Evolutionary conservation across 805 yeast genomes (phyloP), one percentile per base, ranked within the genome.

Genomic region (Isabelozyma heimii): DNA sequence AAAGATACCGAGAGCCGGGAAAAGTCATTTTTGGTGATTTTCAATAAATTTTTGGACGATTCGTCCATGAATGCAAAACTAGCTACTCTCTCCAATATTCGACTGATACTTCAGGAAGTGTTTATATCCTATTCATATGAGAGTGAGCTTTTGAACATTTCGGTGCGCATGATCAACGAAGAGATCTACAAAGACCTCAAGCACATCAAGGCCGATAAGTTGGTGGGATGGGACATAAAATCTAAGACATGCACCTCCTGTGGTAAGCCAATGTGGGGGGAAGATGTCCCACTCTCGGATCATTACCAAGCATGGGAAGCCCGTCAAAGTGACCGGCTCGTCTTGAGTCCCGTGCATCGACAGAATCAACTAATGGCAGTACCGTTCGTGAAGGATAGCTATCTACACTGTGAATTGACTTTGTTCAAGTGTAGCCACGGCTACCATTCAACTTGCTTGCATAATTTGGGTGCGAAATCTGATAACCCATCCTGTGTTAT

Each of bases 181-280:
- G 85, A 83, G 27, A 81, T 85, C 0, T 77, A 70, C 54, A 67
- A 67, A 16, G 75, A 78, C 50, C 66, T 84, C 60, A 60, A 70
- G 10, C 53, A 58, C 2, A 67, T 85, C 9, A 70, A 77, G 10
- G 51, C 56, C 2, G 69, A 73, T 33, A 70, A 78, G 17, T 54
- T 72, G 0, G 63, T 69, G 37, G 97, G 97, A 0, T 86, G 95
- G 90, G 43, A 55, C 8, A 58, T 72, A 3, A 61, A 50, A n/a
- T 54, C 75, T 1, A 69, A 67, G 26, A 81, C 76, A 43, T 91
- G 97, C 63, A 86, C 86, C 35, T 80, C 85, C 0, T 91, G 97
- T 65, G 91, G 89, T 1, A 83, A 82, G 52, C 70, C 70, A 16
- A 68, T 91, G 33, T 85, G 91, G 83, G 97, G 97, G 0, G 63